phyloP scores from a whole-genome alignment of 768 basidiomycete species.

The Gyrodon lividus region DNA sequence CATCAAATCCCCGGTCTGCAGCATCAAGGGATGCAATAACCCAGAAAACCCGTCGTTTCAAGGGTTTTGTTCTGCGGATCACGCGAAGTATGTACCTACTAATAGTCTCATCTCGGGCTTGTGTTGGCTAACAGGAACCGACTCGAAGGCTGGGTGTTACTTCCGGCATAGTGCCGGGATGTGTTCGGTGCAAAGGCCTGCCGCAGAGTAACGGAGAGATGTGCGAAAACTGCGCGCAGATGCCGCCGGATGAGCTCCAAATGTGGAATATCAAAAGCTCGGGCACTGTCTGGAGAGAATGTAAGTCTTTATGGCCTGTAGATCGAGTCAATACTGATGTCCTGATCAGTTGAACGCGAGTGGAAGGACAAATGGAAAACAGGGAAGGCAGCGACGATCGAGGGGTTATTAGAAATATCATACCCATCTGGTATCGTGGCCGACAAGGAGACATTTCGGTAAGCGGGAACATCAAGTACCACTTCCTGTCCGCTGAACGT shows the following conservation, averaged over 20 bases:
- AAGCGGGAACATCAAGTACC: constrained; percentile 11
- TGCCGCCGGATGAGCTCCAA: constrained; percentile 40
- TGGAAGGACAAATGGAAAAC: constrained; percentile 43
- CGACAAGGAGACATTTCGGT: constrained; percentile 52
- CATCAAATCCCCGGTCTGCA: constrained; percentile 41
- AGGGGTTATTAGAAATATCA: constrained; percentile 56
- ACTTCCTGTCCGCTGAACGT: constrained; percentile 5
- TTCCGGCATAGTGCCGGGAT: constrained; percentile 47
- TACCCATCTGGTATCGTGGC: constrained; percentile 28
- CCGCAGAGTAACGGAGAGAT: constrained; percentile 46
- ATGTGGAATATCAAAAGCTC: constrained; percentile 49
- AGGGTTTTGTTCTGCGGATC: constrained; percentile 58
- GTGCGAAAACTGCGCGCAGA: constrained; percentile 52
- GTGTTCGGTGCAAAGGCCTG: constrained; percentile 46
- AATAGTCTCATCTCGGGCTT: neutral
- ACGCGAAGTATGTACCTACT: constrained; percentile 47
- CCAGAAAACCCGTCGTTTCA: constrained; percentile 49
- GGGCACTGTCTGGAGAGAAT: constrained; percentile 48
- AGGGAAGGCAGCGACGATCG: constrained; percentile 39
- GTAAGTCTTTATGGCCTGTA: constrained; percentile 37
- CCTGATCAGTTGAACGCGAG: constrained; percentile 51
- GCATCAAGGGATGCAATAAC: constrained; percentile 51
- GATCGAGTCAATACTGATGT: constrained; percentile 20
- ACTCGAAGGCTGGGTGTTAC: constrained; percentile 50
- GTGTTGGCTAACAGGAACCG: constrained; percentile 5